Evolutionary conservation across 2,329 filamentous ascomycete genomes (phyloP), one percentile per base, ranked within the genome.

Genomic region (Coleophoma eucalyptorum): DNA sequence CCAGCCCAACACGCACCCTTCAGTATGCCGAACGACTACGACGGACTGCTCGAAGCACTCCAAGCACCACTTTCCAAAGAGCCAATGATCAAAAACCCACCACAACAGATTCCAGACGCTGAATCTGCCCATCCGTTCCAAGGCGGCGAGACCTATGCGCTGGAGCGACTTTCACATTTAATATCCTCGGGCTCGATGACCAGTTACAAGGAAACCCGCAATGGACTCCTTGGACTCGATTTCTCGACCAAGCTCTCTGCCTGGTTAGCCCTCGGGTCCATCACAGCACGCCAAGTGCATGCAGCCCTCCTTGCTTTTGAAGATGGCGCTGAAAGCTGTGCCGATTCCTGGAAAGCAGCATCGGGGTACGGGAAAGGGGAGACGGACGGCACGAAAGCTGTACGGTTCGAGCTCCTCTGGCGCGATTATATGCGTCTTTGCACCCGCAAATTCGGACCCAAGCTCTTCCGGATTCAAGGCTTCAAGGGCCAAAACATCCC

Each of bases 391-490:
- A 90, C 86, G 0, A 78, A 78, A 33, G 79, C 76, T 0, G 77
- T 93, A 1, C 80, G 89, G 0, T 85, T 89, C 50, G 87, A 93
- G 62, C 72, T 94, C 0, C 67, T 93, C 0, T 90, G 86, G 88
- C 74, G 89, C 38, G 89, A 93, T 61, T 93, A 92, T 61, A 90
- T 93, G 84, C 77, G 86, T 1, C 76, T 93, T 0, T 90, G 86
- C 62, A 84, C 82, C 5, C 76, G 78, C 32, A 92, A 92, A 60
- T 90, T 88, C 55, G 79, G 80, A 0, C 62, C 67, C 15, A 79
- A 78, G 19, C 75, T 93, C 4, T 93, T 90, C 64, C 69, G 72
- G 12, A 67, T 85, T 2, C 73, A 77, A 4, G 89, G 89, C 0
- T 89, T 90, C 58, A 65, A 74, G 20, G 73, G 74, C 41, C 67